Evolutionary conservation across 2,329 filamentous ascomycete species (phyloP), one percentile per base, ranked within the genome.

Genomic region (Cladophialophora exuberans): DNA sequence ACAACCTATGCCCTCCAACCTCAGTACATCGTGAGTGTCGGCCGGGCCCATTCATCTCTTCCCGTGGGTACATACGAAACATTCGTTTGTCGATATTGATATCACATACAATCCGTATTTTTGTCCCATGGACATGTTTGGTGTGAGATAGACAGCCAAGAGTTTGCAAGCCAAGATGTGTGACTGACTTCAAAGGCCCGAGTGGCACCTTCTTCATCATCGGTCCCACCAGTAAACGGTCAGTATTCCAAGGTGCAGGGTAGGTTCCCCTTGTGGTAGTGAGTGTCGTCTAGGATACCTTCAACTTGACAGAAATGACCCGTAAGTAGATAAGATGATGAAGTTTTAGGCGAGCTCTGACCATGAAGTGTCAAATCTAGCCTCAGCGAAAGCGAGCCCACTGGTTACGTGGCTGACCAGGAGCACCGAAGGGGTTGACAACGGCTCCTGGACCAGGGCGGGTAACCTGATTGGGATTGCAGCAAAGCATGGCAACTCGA

Each of bases 401-500:
- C 68, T 81, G 63, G 51, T 47, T 62, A 45, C 66, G 81, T 65
- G 82, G 73, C 54, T 73, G 72, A 53, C 79, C 80, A 48, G 83
- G 80, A 59, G 79, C 80, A 70, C 85, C 71, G 64, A 78, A 79
- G 44, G 79, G 78, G 59, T 75, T 84, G 50, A 89, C 80, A 56
- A 84, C 79, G 57, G 86, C 80, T 17, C 89, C 88, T 62, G 92
- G 90, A 36, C 92, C 93, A 58, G 93, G 92, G 52, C 92, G 90
- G 65, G 91, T 97, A 48, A 89, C 83, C 64, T 91, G 85, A 43
- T 90, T 90, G 31, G 92, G 93, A 73, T 97, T 97, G 75, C 90
- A 96, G 78, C 95, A 99, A 51, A 99, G 87, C 93, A 99, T 97
- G 26, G 94, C 94, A 60, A 99, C 94, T 54, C 94, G 90, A 56